A percentile compares a stretch with the other conserved stretches of the same genome.
Evolutionary conservation across 2,329 filamentous ascomycete genomes (phyloP).

Genomic region (Colletotrichum lentis): DNA sequence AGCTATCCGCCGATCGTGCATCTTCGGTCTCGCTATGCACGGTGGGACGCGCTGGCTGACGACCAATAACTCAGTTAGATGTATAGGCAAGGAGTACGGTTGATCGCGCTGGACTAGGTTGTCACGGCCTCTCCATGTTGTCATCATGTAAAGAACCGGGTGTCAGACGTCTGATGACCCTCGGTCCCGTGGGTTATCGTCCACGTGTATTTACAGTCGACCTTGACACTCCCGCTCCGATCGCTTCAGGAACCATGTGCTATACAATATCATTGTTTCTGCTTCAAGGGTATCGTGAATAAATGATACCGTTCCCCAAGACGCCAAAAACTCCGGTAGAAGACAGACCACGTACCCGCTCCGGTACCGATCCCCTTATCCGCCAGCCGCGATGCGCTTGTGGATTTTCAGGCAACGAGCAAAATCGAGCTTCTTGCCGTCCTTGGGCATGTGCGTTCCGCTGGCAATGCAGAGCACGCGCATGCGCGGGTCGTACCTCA

Average conservation of each 20-base stretch:
- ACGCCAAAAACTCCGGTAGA: slow-evolving; percentile 10
- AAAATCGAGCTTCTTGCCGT: slow-evolving; percentile 62
- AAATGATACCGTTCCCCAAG: not conserved
- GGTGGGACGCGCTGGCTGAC: not conserved
- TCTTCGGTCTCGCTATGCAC: not conserved
- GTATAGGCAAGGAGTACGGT: no score
- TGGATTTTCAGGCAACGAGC: slow-evolving; percentile 55
- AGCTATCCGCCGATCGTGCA: not conserved
- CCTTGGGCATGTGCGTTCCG: slow-evolving; percentile 74
- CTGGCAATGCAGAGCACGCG: slow-evolving; percentile 92
- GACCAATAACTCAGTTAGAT: not conserved
- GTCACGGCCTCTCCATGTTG: not conserved
- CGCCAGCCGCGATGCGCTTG: slow-evolving; percentile 49
- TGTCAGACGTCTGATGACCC: not conserved
- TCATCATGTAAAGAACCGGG: not conserved
- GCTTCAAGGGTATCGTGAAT: slow-evolving; percentile 10
- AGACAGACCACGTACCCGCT: not conserved
- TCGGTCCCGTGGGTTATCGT: not conserved
- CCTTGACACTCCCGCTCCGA: not conserved
- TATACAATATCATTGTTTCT: not conserved
- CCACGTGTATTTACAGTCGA: not conserved
- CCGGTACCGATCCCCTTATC: slow-evolving; percentile 27
- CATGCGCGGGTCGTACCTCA: slow-evolving; percentile 91
- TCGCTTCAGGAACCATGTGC: not conserved
- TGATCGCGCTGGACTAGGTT: not conserved